phyloP scores from a whole-genome alignment of 2,329 filamentous ascomycete genomes.

The Sporothrix schenckii region DNA sequence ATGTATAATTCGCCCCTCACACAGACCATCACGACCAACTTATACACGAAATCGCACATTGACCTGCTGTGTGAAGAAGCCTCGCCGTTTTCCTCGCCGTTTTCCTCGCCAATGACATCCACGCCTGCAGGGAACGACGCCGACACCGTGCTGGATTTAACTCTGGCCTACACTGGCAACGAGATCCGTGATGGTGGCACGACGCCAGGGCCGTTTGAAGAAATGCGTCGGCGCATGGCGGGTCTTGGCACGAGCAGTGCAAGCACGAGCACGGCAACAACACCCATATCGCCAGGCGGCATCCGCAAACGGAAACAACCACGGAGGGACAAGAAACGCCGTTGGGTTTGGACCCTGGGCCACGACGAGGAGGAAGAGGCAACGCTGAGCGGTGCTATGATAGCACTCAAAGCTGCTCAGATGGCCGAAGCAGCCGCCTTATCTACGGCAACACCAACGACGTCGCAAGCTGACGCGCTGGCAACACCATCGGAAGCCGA shows the following conservation, averaged over 20 bases:
- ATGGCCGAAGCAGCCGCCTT: constrained; percentile 30
- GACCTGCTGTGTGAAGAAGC: constrained; percentile 63
- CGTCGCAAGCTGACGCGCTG: not conserved
- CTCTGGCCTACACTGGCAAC: constrained; percentile 56
- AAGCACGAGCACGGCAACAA: constrained; percentile 41
- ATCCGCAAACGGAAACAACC: constrained; percentile 58
- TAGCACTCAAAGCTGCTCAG: constrained; percentile 37
- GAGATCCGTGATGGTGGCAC: constrained; percentile 63
- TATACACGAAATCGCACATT: constrained; percentile 65
- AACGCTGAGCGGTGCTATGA: constrained; percentile 43
- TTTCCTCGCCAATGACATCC: constrained; percentile 43
- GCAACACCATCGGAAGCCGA: not conserved
- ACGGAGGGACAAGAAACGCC: constrained; percentile 65
- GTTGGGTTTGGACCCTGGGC: constrained; percentile 69
- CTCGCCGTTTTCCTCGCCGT: constrained; percentile 57
- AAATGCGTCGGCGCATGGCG: constrained; percentile 62
- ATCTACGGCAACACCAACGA: not conserved
- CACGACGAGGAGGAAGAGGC: constrained; percentile 53
- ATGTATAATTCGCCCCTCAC: constrained; percentile 65
- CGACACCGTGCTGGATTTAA: constrained; percentile 52
- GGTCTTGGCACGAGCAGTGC: constrained; percentile 50
- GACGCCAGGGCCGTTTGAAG: constrained; percentile 65
- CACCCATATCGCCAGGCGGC: constrained; percentile 41
- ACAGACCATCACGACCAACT: constrained; percentile 65
- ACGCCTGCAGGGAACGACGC: constrained; percentile 41